These are phyloP conservation scores for Seiridium cupressi DNA, from an alignment of 2,329 filamentous ascomycete species.

Conservation along the genomic window DNA sequence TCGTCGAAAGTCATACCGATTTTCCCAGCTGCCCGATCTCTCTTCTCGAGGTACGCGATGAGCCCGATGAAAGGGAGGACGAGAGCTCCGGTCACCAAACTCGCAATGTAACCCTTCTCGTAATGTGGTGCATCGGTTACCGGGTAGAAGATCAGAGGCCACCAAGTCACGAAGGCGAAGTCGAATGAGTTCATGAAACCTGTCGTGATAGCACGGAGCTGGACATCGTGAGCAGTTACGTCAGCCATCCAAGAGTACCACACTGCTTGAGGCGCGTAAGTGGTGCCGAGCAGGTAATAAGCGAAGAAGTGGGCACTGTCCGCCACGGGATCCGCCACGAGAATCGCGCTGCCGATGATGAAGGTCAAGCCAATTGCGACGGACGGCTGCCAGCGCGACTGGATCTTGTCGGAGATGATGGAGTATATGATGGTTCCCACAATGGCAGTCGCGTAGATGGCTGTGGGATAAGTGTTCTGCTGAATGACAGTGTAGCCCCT, in stretches of 20 bases:
- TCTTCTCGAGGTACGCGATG: conserved; percentile 34
- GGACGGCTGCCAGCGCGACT: conserved; percentile 42
- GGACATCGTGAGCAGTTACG: conserved; percentile 34
- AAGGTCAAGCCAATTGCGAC: conserved; percentile 40
- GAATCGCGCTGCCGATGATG: conserved; percentile 35
- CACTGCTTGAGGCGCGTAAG: conserved; percentile 42
- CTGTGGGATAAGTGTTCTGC: conserved; percentile 44
- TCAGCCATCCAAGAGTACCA: conserved; percentile 47
- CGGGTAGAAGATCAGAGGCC: conserved; percentile 37
- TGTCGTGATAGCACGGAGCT: conserved; percentile 41
- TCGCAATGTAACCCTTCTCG: conserved; percentile 36
- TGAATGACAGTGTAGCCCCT: conserved; percentile 39
- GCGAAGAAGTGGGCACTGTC: conserved; percentile 39
- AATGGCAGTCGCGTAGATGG: conserved; percentile 38
- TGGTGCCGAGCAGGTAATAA: conserved; percentile 42
- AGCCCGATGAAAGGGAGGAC: conserved; percentile 33
- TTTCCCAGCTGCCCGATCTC: conserved; percentile 20
- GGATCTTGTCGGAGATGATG: conserved; percentile 37
- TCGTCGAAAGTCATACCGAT: conserved; percentile 18
- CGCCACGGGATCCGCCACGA: conserved; percentile 28
- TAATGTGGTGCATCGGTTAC: conserved; percentile 38
- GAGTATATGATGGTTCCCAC: conserved; percentile 39
- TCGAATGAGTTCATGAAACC: conserved; percentile 43
- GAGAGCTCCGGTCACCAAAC: conserved; percentile 33
- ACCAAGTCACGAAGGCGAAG: conserved; percentile 40